Base-by-base conservation (phyloP, 106 monocot species). In the Alisma plantagoaquatica region DNA sequence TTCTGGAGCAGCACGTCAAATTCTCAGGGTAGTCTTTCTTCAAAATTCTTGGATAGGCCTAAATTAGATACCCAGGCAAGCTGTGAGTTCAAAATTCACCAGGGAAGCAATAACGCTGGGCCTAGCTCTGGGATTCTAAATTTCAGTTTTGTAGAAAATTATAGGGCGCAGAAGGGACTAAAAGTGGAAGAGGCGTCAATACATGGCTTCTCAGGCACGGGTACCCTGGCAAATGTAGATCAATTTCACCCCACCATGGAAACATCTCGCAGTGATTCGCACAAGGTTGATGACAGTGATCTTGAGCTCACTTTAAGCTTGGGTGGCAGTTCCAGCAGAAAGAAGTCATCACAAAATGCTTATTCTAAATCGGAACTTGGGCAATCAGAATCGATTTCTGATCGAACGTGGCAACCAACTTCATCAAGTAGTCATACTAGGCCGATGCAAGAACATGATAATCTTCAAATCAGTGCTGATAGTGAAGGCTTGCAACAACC, bases 221-320 rank as follows among this genome's bases (percentile, higher is more conserved):
- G 9, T 14, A 38, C 6, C 9, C 6, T 7, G 35, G 14, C 6
- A 38, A 14, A 38, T 7, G 14, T 7, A 7, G 35, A 38, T 38
- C 6, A 38, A 14, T 38, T 38, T 6, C 14, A 14, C n/a, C n/a
- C n/a, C n/a, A n/a, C n/a, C 35, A 38, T 38, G 14, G 35, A 38
- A 38, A 38, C 9, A 6, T 38, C 35, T 14, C 35, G 14, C 14
- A n/a, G n/a, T n/a, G n/a, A n/a, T n/a, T n/a, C n/a, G n/a, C 35
- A 7, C 6, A 38, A 14, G 9, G 63, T 77, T 26, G 66, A 61
- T 29, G 87, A 75, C 1, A 62, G 46, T 25, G 68, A 77, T 23
- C 52, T 81, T 12, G 81, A 81, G 43, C 59, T 87, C 27, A 74
- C 64, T 9, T 53, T 87, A 29, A 63, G 81, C 49, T 75, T 87